Conservation (phyloP, 1,284 basidiomycete species). For the Puccinia brachypodii region DNA sequence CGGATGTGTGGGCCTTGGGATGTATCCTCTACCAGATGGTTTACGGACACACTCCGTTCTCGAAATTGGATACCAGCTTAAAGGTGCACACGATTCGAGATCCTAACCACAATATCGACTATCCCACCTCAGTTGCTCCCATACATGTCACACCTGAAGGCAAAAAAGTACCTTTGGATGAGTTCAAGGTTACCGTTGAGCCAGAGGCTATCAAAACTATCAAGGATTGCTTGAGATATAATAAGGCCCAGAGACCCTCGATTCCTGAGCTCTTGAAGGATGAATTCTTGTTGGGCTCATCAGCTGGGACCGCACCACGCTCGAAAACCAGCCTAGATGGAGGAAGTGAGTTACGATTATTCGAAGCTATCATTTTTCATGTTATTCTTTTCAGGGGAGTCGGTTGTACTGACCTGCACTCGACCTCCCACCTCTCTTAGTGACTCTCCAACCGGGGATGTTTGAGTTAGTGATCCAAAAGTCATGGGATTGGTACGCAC, state of each 20-base stretch:
- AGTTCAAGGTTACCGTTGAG: constrained; percentile 68
- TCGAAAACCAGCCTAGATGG: background rate
- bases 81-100: constrained; percentile 88
- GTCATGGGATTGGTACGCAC: constrained; percentile 37
- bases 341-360: background rate
- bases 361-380: no score
- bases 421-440: background rate
- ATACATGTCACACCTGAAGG: constrained; percentile 58
- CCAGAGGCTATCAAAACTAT: constrained; percentile 71
- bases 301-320: background rate
- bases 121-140: constrained; percentile 68
- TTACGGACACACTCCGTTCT: constrained; percentile 86
- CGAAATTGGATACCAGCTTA: constrained; percentile 76
- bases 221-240: constrained; percentile 70
- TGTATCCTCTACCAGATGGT: constrained; percentile 98
- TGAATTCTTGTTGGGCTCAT: constrained; percentile 57
- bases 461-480: constrained; percentile 25
- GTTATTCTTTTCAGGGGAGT: background rate
- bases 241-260: constrained; percentile 73
- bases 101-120: constrained; percentile 69
- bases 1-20: constrained; percentile 96
- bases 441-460: constrained; percentile 21
- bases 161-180: constrained; percentile 63
- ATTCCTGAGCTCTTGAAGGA: constrained; percentile 67
- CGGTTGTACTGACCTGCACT: background rate